phyloP scores from a whole-genome alignment of 805 yeast genomes.

The Deakozyma indianensis region DNA sequence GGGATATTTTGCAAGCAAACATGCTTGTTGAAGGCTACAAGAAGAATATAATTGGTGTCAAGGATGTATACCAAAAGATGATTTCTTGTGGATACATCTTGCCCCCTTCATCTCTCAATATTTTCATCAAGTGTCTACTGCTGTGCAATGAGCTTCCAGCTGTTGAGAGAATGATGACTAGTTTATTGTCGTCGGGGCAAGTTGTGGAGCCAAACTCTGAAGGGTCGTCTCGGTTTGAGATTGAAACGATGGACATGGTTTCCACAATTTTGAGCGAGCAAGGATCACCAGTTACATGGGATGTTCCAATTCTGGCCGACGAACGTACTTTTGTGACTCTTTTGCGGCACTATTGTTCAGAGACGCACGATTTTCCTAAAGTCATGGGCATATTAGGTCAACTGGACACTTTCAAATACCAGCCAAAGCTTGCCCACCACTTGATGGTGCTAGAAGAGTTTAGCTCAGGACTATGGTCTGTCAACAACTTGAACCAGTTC shows the following conservation, averaged over 20 bases:
- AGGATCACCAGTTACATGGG: background rate
- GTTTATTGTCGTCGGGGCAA: background rate
- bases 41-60: background rate
- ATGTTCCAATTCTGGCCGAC: background rate
- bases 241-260: background rate
- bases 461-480: background rate
- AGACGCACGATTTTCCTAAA: background rate
- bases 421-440: background rate
- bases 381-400: background rate
- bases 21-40: background rate
- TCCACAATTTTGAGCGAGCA: background rate
- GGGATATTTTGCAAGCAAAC: background rate
- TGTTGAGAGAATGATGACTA: background rate
- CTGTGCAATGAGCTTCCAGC: background rate
- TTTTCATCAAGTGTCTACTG: background rate
- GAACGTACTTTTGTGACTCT: background rate
- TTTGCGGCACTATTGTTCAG: background rate
- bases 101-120: background rate
- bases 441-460: background rate
- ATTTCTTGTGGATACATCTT: background rate
- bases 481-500: background rate
- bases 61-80: background rate
- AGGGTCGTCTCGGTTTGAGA: background rate
- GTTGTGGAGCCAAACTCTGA: background rate
- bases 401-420: background rate